phyloP scores from a whole-genome alignment of 441 rosid genomes.

The Adansonia grandidieri region DNA sequence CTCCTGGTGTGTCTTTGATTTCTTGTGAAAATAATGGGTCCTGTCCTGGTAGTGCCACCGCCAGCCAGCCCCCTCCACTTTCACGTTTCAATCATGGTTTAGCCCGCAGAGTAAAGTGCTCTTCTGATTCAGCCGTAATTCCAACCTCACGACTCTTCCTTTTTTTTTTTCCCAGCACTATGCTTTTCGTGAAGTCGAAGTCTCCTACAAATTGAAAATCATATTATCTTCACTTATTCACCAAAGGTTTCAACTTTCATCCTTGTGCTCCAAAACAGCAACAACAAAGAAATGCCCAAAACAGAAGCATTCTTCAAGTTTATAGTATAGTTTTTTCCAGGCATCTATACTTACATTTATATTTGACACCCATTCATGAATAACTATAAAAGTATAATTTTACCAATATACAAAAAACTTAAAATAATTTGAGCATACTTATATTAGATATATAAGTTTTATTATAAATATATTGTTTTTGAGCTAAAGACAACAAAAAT shows the following conservation, averaged over 20 bases:
- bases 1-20: not conserved
- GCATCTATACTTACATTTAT: no score
- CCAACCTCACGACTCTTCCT: not conserved
- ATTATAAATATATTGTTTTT: not conserved
- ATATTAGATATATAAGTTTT: no score
- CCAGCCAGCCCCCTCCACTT: not conserved
- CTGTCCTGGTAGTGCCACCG: no score
- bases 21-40: not conserved
- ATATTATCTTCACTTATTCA: no score
- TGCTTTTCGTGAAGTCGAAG: constrained; percentile 44
- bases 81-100: constrained; percentile 1
- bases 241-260: no score
- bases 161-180: not conserved
- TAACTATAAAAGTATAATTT: no score
- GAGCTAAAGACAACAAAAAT: not conserved
- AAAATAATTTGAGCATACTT: no score
- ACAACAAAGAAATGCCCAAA: not conserved
- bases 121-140: not conserved
- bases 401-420: no score
- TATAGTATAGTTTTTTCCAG: no score
- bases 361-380: no score
- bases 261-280: no score
- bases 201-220: constrained; percentile 26
- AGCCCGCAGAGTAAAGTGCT: not conserved
- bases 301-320: no score